These are phyloP conservation scores for Colletotrichum brevisporum DNA, from an alignment of 2,329 filamentous ascomycete species.

Conservation along the genomic window DNA sequence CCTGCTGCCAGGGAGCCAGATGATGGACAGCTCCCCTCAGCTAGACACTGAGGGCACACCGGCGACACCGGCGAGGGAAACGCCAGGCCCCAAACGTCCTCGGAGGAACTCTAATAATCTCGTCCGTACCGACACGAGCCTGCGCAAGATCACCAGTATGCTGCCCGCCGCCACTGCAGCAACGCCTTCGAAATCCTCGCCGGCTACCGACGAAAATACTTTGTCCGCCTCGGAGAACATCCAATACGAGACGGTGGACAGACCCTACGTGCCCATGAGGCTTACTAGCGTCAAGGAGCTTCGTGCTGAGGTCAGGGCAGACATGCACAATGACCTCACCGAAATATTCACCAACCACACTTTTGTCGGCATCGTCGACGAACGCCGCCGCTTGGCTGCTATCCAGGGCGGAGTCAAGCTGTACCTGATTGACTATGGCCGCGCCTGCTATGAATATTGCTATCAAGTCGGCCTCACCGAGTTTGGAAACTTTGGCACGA, in stretches of 20 bases:
- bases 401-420: conserved; percentile 94
- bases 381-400: conserved; percentile 87
- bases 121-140: conserved; percentile 88
- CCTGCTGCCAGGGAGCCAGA: conserved; percentile 78
- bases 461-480: conserved; percentile 96
- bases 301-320: conserved; percentile 82
- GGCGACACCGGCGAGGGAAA: conserved; percentile 50
- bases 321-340: conserved; percentile 87
- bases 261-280: conserved; percentile 77
- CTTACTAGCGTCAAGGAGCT: conserved; percentile 90
- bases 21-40: conserved; percentile 46
- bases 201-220: conserved; percentile 51
- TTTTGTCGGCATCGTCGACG: conserved; percentile 94
- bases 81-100: conserved; percentile 53
- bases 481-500: conserved; percentile 92
- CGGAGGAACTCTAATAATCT: conserved; percentile 77
- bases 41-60: conserved; percentile 46
- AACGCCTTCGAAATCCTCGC: conserved; percentile 19
- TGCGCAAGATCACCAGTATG: conserved; percentile 98
- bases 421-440: conserved; percentile 93
- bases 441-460: conserved; percentile 89
- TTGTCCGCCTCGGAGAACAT: conserved; percentile 62
- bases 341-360: conserved; percentile 90
- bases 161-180: conserved; percentile 70
- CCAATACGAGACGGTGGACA: conserved; percentile 80